phyloP scores from a whole-genome alignment of 345 rosid species.

The Dimocarpus longan region DNA sequence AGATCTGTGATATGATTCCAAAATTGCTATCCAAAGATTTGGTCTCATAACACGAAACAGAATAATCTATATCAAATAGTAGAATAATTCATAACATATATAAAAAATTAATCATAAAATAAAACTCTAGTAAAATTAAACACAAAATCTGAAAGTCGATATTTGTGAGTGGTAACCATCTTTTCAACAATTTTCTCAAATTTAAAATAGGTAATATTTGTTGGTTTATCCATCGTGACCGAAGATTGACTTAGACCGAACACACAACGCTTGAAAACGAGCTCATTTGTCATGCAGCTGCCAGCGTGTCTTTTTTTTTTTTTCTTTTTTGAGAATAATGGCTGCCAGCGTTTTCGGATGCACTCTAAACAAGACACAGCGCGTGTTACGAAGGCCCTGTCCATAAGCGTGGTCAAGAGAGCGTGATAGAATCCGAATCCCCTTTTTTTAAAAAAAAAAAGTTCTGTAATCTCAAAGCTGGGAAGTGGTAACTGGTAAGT shows the following conservation, averaged over 20 bases:
- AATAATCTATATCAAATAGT: too few species aligned
- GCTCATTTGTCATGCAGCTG: slow-evolving; percentile 2
- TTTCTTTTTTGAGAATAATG: background rate
- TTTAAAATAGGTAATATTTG: too few species aligned
- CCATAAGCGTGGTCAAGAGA: slow-evolving; percentile 13
- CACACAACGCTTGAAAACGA: background rate
- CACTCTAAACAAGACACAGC: background rate
- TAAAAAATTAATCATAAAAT: too few species aligned
- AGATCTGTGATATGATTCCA: too few species aligned
- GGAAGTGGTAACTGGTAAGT: too few species aligned
- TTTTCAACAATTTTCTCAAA: too few species aligned
- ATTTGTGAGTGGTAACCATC: too few species aligned
- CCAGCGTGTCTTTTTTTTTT: background rate
- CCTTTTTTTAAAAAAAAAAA: background rate
- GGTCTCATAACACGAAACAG: too few species aligned
- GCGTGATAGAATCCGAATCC: slow-evolving; percentile 25
- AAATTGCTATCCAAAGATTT: too few species aligned
- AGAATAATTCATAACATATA: too few species aligned
- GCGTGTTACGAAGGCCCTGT: background rate
- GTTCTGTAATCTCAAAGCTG: background rate
- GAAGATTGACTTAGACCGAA: background rate
- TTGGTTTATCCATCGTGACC: background rate
- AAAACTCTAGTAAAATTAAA: too few species aligned
- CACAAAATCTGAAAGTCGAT: too few species aligned
- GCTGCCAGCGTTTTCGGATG: background rate